Evolutionary conservation across 2,329 filamentous ascomycete species (phyloP), one percentile per base, ranked within the genome.

Genomic region (Venturia nashicola): DNA sequence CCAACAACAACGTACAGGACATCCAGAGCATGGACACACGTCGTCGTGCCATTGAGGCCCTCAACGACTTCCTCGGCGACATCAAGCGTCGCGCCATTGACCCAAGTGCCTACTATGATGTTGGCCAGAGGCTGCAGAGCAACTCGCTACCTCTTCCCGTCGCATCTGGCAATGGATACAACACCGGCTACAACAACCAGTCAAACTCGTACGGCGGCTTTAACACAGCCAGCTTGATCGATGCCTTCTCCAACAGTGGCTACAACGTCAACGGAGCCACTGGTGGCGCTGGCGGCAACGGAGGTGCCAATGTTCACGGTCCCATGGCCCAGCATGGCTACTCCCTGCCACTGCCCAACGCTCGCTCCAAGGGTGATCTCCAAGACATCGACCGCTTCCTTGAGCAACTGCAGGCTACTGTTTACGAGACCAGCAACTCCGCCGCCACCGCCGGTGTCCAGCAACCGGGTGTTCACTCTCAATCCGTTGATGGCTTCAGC

Each of bases 61-160:
- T 97, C 65, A 93, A 96, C 72, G 91, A 96, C 73, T 96, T 97
- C 78, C 96, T 97, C 69, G 90, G 89, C 68, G 91, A 90, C 73
- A 86, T 91, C 69, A 97, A 97, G 82, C 90, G 92, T 70, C 89
- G 91, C 71, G 86, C 91, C 70, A 89, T 97, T 68, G 91, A 97
- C 73, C 89, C 92, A 3, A 83, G 83, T 63, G 93, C 89, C n/a
- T 97, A 97, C 76, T 83, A 88, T 65, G 90, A 95, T 72, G 91
- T 99, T 68, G 91, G 91, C 69, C 90, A 94, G 73, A 88, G 92
- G 66, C 83, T 99, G 65, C n/a, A n/a, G n/a, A n/a, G n/a, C n/a
- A n/a, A n/a, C n/a, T n/a, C n/a, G n/a, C n/a, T n/a, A n/a, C n/a
- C n/a, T n/a, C n/a, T n/a, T n/a, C n/a, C n/a, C n/a, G n/a, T n/a